These are phyloP conservation scores for Penicillium sp. DNA, from an alignment of 2,329 filamentous ascomycete species.

Conservation along the genomic window DNA sequence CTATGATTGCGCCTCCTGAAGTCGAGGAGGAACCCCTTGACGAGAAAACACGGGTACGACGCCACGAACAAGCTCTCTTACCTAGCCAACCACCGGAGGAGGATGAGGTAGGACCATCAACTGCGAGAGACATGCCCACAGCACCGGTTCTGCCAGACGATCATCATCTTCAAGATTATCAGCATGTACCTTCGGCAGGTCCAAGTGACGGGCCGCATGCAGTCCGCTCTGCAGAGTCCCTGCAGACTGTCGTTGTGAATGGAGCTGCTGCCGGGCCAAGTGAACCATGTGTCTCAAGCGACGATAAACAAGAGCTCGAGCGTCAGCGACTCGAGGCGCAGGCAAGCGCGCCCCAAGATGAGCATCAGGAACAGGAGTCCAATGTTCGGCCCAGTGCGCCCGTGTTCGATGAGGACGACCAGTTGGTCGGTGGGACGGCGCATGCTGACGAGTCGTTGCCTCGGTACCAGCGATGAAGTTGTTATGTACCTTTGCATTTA, in stretches of 20 bases:
- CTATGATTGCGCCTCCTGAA: conserved; percentile 44
- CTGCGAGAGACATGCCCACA: conserved; percentile 39
- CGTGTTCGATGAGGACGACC: conserved; percentile 54
- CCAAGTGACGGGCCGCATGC: conserved; percentile 21
- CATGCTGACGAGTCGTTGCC: conserved; percentile 42
- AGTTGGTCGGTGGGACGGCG: conserved; percentile 39
- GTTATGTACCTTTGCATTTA: conserved; percentile 30
- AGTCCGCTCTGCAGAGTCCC: conserved; percentile 30
- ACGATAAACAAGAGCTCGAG: conserved; percentile 80
- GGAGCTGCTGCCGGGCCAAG: conserved; percentile 45
- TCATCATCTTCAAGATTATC: conserved; percentile 52
- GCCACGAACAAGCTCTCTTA: conserved; percentile 72
- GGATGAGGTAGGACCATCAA: conserved; percentile 47
- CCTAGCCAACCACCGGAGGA: conserved; percentile 70
- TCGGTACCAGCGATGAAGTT: conserved; percentile 42
- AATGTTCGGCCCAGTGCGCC: conserved; percentile 54
- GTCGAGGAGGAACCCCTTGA: conserved; percentile 62
- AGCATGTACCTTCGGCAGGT: conserved; percentile 27
- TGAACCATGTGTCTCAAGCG: conserved; percentile 36
- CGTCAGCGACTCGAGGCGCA: conserved; percentile 60
- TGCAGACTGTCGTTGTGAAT: conserved; percentile 32
- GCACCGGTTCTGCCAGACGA: conserved; percentile 46
- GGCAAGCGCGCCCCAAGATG: conserved; percentile 56
- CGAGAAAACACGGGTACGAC: conserved; percentile 76
- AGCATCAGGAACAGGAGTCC: conserved; percentile 14